Evolutionary conservation across 805 yeast genomes (phyloP).

Genomic region (Hanseniaspora clermontiae): DNA sequence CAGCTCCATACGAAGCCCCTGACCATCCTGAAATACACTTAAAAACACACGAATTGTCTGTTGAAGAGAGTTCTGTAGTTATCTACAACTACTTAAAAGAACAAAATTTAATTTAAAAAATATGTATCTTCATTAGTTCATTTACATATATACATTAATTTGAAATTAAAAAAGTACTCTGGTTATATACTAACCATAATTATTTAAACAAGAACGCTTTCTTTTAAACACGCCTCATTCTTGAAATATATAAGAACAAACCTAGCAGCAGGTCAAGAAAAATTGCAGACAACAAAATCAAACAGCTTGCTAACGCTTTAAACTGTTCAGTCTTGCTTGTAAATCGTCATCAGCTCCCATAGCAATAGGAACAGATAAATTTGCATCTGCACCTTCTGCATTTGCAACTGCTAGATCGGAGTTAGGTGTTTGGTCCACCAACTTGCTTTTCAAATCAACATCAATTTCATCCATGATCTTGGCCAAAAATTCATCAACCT

Average conservation of each 20-base stretch:
- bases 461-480: conserved; percentile 95
- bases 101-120: conserved; percentile 27
- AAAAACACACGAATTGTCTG: conserved; percentile 53
- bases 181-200: too few relatives aligned
- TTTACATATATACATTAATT: too few relatives aligned
- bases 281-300: background rate
- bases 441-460: conserved; percentile 52
- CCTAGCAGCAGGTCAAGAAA: background rate
- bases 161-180: too few relatives aligned
- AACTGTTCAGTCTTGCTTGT: conserved; percentile 76
- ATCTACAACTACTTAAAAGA: conserved; percentile 56
- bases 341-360: conserved; percentile 69
- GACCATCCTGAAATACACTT: conserved; percentile 70
- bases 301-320: conserved; percentile 37
- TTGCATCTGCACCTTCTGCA: conserved; percentile 17
- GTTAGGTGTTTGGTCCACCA: conserved; percentile 36
- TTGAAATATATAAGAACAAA: too few relatives aligned
- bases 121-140: background rate
- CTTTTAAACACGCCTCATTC: background rate
- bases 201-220: too few relatives aligned
- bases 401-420: conserved; percentile 15
- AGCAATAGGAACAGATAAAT: conserved; percentile 34
- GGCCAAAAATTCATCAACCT: conserved; percentile 79
- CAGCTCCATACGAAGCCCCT: conserved; percentile 94
- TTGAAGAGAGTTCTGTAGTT: conserved; percentile 69